Evolutionary conservation across 2,329 filamentous ascomycete species (phyloP).

Genomic region (Lecanicillium sp.): DNA sequence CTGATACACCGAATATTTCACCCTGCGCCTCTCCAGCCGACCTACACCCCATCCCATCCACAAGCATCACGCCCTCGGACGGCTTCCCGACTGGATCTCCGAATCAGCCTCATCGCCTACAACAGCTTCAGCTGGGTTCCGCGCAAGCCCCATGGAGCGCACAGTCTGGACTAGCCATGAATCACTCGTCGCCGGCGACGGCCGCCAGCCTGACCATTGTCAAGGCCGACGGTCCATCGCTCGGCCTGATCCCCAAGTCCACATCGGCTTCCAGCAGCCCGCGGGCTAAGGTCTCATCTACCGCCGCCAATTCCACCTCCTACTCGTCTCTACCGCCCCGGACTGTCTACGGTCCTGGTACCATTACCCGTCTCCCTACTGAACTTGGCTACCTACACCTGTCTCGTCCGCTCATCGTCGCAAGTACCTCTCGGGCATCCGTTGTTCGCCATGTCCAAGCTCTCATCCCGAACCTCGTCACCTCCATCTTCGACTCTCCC

Average conservation of each 20-base stretch:
- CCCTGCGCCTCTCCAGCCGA: no score
- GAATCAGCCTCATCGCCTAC: no score
- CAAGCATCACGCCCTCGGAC: no score
- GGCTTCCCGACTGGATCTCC: no score
- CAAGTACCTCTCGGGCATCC: conserved; percentile 27
- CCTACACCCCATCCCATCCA: no score
- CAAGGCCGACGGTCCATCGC: not conserved
- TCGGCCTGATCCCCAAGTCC: not conserved
- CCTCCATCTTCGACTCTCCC: conserved; percentile 24
- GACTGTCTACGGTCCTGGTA: conserved; percentile 25
- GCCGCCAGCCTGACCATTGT: conserved; percentile 1
- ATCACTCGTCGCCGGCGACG: conserved; percentile 4
- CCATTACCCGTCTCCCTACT: conserved; percentile 21
- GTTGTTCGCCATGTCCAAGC: conserved; percentile 24
- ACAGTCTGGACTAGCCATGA: conserved; percentile 3
- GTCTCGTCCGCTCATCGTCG: conserved; percentile 27
- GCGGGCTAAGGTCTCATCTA: conserved; percentile 4
- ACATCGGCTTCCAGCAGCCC: conserved; percentile 4
- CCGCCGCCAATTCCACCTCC: not conserved
- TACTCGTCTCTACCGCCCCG: conserved; percentile 17
- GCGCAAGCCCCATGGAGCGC: conserved; percentile 2
- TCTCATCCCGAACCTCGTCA: conserved; percentile 24
- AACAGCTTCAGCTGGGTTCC: no score
- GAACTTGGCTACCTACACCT: conserved; percentile 25
- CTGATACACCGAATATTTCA: no score